Evolutionary conservation across 2,329 filamentous ascomycete genomes (phyloP), one percentile per base, ranked within the genome.

Genomic region (Ceratocystis albifundus): DNA sequence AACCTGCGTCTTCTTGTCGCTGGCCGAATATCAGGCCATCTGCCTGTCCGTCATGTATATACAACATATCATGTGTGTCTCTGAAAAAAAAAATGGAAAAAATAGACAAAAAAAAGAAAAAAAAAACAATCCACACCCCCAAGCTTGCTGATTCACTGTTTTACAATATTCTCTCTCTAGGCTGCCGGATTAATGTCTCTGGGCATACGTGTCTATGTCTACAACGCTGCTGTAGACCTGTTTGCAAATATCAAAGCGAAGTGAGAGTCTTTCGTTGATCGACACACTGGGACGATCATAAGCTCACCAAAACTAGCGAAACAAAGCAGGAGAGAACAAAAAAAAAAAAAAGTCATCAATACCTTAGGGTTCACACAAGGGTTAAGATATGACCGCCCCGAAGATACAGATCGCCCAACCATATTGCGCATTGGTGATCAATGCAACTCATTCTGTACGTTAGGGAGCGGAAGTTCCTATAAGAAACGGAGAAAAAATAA

Each of bases 401-500:
- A 25, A 57, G 25, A 57, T 57, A 17, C 3, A 8, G 22, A 57
- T 57, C 53, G 53, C 30, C 53, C 53, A 15, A 57, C 25, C 53
- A 57, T 4, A 57, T 57, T 30, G 10, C 46, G n/a, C 15, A 6
- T 6, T 50, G 46, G 10, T 41, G 10, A 41, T 15, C 12, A 41
- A 41, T n/a, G n/a, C 36, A 10, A 41, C 36, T 12, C 36, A 22
- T 50, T 50, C 10, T 20, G 46, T n/a, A 17, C n/a, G 22, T 8
- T n/a, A 12, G 22, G 46, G 22, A 30, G 25, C 4, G 59, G 41
- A 22, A 62, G 59, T 41, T 4, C 32, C 41, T 62, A 44, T 62
- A 62, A 45, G 41, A 62, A 62, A 44, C 59, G 59, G 59, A 45
- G 59, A 45, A 45, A 61, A 36, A 41, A 53, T n/a, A n/a, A 61